These are phyloP conservation scores for Solanum gandarillasii DNA, from an alignment of 257 asterid genomes.

Conservation along the genomic window DNA sequence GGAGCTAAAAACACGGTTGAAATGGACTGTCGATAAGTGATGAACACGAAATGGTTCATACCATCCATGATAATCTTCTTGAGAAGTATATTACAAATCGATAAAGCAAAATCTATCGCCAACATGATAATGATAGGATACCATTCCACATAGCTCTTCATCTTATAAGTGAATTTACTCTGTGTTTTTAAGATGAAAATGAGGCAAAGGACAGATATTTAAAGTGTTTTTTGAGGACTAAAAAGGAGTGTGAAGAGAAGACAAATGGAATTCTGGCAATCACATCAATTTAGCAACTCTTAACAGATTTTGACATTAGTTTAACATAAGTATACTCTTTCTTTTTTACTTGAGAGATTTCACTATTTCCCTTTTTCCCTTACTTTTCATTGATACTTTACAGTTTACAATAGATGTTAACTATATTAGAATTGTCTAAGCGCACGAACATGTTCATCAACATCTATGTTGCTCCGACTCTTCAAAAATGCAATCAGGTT, in stretches of 20 bases:
- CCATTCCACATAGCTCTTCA: conserved; percentile 38
- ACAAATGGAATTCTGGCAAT: background rate
- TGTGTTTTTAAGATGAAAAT: background rate
- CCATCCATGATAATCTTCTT: conserved; percentile 47
- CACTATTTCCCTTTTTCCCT: background rate
- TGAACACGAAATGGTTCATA: conserved; percentile 50
- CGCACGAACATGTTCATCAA: background rate
- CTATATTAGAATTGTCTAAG: background rate
- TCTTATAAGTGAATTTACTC: background rate
- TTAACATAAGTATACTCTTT: background rate
- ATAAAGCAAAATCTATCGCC: conserved; percentile 43
- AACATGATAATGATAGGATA: conserved; percentile 42
- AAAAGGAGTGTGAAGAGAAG: background rate
- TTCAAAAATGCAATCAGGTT: background rate
- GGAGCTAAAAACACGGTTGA: conserved; percentile 55
- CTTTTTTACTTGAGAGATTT: background rate
- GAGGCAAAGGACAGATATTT: background rate
- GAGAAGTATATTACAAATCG: conserved; percentile 54
- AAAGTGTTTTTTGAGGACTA: background rate
- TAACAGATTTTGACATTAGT: background rate
- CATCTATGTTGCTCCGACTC: background rate
- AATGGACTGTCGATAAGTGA: conserved; percentile 60
- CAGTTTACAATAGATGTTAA: background rate
- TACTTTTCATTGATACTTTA: background rate
- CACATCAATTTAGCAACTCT: background rate